Evolutionary conservation across 2,329 filamentous ascomycete genomes (phyloP), one percentile per base, ranked within the genome.

Genomic region (Xylaria sp.): DNA sequence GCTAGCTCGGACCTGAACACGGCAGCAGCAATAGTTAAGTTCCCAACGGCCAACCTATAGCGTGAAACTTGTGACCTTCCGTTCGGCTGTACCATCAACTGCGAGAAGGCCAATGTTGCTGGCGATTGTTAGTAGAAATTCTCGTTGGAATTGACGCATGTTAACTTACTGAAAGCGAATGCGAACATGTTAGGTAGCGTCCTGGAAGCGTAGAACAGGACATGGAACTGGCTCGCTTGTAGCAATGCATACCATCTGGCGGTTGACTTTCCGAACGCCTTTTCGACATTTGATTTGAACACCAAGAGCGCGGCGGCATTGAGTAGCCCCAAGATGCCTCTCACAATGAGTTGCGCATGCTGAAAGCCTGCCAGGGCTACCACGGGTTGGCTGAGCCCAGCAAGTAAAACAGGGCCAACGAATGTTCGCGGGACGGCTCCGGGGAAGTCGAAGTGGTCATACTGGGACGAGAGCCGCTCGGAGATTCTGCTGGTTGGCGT

Each of bases 111-210:
- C 41, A 89, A 68, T 0, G 87, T 92, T 51, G 87, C 89, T 90
- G 59, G 5, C 24, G 20, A 26, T 20, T 3, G 21, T 60, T 34
- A 60, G 47, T 37, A 21, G 4, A 43, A 13, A 7, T 13, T 18
- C 7, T 18, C 39, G 16, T 24, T 13, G n/a, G 24, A 13, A 3
- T 18, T n/a, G 5, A 41, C 22, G 42, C n/a, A 2, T 26, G 24
- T 17, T 8, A 17, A 79, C 87, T 73, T 78, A 93, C 88, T 91
- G 54, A 97, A 75, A 8, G 86, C 84, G 75, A 97, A 94, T 18
- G 94, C 92, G 74, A 97, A 96, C 89, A 95, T 96, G 71, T 99
- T 99, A 1, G 94, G 94, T 61, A 99, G 76, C 2, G 92, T 94
- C 56, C 94, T 82, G 16, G 92, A 94, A 13, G 92, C 88, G 76